Base-by-base conservation (phyloP, 768 basidiomycete species). In the Tricholoma saponaceum region DNA sequence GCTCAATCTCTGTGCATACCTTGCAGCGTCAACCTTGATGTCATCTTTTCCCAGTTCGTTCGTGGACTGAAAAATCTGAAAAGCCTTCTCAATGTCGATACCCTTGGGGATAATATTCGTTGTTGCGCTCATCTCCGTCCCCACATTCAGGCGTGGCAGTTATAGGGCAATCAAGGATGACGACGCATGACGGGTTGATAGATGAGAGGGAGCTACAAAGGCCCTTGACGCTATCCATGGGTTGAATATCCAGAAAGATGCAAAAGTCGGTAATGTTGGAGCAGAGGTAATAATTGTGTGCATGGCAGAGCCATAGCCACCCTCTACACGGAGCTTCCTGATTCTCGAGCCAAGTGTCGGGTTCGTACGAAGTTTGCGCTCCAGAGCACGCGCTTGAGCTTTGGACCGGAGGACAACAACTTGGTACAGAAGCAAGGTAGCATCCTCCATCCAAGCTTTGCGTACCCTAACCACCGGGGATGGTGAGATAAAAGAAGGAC, bases 261-360 rank as follows among this genome's bases (percentile, higher is more conserved):
- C 47, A 23, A 14, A 49, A 18, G 6, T 49, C 22, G 14, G 14
- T 4, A 7, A 49, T 49, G 20, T 49, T 49, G 20, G 20, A 18
- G 47, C 23, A 4, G 20, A 49, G 6, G 22, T 8, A 25, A 62
- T 33, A 13, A 62, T 51, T 50, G 41, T 41, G n/a, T 55, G 33
- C 58, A 62, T 60, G 4, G 44, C 52, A 2, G 16, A 5, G 7
- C 64, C 62, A 14, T 60, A 66, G 1, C 63, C 64, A 8, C 66
- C 65, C 54, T 68, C 66, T 30, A 68, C 56, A n/a, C 67, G 62
- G 9, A 69, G 56, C 43, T 67, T 68, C 51, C 63, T 60, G 43
- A 68, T 66, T 44, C 66, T 65, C 4, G 22, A 9, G 18, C 65
- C 69, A 2, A 69, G 60, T 5, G 54, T 43, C 10, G 33, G 20